Base-by-base conservation (phyloP, 1,284 basidiomycete genomes). In the Trichosporon asahii region DNA sequence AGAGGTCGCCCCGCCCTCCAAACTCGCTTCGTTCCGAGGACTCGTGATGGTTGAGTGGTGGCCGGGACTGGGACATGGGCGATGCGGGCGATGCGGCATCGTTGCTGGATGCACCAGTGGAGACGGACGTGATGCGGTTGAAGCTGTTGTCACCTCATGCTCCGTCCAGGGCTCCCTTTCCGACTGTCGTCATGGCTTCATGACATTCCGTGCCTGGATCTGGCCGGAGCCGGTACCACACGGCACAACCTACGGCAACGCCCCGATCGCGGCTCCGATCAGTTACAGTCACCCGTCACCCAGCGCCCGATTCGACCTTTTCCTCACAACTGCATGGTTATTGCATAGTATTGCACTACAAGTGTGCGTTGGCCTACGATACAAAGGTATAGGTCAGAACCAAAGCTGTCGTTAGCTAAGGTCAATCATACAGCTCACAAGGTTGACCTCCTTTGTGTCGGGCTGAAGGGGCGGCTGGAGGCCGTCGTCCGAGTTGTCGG, bases 181-280 rank as follows among this genome's bases (percentile, higher is more conserved):
- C 15, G 21, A 31, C 57, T 61, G 57, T 61, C 57, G 57, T 61
- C 57, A 61, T 61, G 29, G 29, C 31, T 33, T 33, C 57, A 61
- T 61, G 29, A 61, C 57, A 23, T n/a, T 61, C 57, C 57, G 57
- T 61, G 57, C 57, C 57, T 61, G 57, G 27, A 31, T 31, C 57
- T 61, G 57, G 9, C 27, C 27, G 27, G 15, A 40, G 18, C n/a
- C n/a, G n/a, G n/a, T n/a, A n/a, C n/a, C n/a, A n/a, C n/a, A n/a
- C n/a, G n/a, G n/a, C n/a, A n/a, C n/a, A n/a, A n/a, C n/a, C n/a
- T n/a, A n/a, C 40, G 40, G 40, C 40, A 44, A 5, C 40, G 40
- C 40, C 40, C 40, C 18, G 40, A 44, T 44, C 40, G 18, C 46
- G 49, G 49, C 11, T 53, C 49, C 49, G 49, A 53, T 53, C 40